These are phyloP conservation scores for Talaromyces wortmannii DNA, from an alignment of 495 filamentous ascomycete genomes.

Conservation along the genomic window DNA sequence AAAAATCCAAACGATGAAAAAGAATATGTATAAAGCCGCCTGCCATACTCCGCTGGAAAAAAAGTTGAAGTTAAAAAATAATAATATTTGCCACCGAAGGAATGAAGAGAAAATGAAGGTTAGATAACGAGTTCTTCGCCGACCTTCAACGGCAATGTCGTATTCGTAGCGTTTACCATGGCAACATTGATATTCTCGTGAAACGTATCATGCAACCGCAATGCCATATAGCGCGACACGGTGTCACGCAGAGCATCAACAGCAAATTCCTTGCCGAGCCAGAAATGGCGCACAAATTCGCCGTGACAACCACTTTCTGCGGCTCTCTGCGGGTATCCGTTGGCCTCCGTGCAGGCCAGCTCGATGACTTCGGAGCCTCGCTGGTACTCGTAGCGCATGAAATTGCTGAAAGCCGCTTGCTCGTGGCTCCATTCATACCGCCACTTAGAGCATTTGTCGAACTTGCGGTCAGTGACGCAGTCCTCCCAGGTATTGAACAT, in stretches of 20 bases:
- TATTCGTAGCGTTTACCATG: conserved; percentile 1
- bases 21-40: background rate
- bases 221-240: conserved; percentile 8
- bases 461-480: conserved; percentile 20
- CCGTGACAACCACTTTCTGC: conserved; percentile 7
- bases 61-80: background rate
- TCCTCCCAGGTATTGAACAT: conserved; percentile 28
- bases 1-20: background rate
- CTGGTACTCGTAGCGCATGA: conserved; percentile 26
- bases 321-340: conserved; percentile 12
- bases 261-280: conserved; percentile 8
- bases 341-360: conserved; percentile 31
- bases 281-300: conserved; percentile 14
- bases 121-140: background rate
- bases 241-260: conserved; percentile 6
- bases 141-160: background rate
- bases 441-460: conserved; percentile 23
- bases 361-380: conserved; percentile 23
- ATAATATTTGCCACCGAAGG: background rate
- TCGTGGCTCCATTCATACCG: conserved; percentile 26
- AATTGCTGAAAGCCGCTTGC: conserved; percentile 30
- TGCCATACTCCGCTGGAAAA: background rate
- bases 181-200: conserved; percentile 1
- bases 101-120: background rate
- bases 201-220: conserved; percentile 9